These are phyloP conservation scores for Komagataella populi DNA, from an alignment of 805 yeast genomes.

Conservation along the genomic window DNA sequence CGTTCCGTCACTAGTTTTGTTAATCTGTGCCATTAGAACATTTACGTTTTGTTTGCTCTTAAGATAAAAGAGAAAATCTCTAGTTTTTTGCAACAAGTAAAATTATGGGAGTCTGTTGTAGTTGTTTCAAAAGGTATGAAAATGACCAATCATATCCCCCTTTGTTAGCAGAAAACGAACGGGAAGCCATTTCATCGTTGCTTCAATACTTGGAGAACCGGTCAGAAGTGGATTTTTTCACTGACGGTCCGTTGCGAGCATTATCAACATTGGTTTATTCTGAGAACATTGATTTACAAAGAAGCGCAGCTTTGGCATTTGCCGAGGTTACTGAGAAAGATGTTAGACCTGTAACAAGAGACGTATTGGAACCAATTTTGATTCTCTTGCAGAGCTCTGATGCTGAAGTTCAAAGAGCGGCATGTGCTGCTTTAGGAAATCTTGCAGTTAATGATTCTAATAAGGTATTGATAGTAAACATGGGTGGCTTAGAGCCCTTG, in stretches of 20 bases:
- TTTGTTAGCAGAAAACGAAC: constrained; percentile 83
- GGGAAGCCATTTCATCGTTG: constrained; percentile 89
- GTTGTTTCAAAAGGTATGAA: constrained; percentile 27
- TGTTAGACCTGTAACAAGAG: constrained; percentile 79
- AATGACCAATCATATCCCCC: constrained; percentile 61
- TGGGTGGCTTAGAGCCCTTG: constrained; percentile 96
- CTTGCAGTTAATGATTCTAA: constrained; percentile 94
- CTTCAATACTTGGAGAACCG: constrained; percentile 83
- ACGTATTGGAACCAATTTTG: constrained; percentile 86
- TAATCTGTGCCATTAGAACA: neutral
- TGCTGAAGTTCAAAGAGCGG: constrained; percentile 94
- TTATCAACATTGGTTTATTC: constrained; percentile 87
- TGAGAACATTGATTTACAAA: constrained; percentile 86
- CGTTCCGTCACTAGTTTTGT: neutral
- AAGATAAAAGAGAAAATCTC: neutral
- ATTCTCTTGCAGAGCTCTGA: constrained; percentile 78
- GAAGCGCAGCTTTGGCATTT: constrained; percentile 96
- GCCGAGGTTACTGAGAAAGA: constrained; percentile 98
- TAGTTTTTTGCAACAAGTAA: neutral
- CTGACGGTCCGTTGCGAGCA: constrained; percentile 77
- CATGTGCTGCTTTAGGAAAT: constrained; percentile 98
- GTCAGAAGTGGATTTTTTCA: constrained; percentile 79
- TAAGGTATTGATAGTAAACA: constrained; percentile 84
- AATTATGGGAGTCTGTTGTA: constrained; percentile 39
- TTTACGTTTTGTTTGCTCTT: neutral